phyloP scores from a whole-genome alignment of 257 asterid species.

The Petunia secreta region DNA sequence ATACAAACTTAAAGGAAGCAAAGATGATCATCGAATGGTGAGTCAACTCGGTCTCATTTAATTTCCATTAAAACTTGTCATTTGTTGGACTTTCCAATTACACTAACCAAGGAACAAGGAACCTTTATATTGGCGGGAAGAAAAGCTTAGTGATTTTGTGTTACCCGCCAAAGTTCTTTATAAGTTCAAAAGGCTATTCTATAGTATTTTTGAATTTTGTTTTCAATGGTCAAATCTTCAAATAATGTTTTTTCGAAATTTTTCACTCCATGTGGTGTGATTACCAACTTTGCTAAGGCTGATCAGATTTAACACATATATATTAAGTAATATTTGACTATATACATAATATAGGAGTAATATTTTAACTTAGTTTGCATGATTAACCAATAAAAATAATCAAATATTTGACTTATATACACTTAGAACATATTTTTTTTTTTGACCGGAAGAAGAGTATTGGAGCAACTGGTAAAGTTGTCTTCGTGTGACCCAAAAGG shows the following conservation, averaged over 20 bases:
- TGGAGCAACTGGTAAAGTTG: too few relatives aligned
- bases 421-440: too few relatives aligned
- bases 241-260: background rate
- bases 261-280: too few relatives aligned
- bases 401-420: too few relatives aligned
- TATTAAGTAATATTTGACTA: too few relatives aligned
- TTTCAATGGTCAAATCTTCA: background rate
- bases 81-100: background rate
- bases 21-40: background rate
- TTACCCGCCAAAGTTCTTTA: constrained; percentile 7
- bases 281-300: background rate
- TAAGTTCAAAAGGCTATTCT: background rate
- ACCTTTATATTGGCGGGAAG: constrained; percentile 17
- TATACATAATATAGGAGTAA: too few relatives aligned
- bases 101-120: background rate
- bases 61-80: background rate
- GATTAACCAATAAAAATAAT: too few relatives aligned
- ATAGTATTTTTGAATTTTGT: background rate
- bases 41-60: constrained; percentile 9
- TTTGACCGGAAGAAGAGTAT: too few relatives aligned
- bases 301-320: too few relatives aligned
- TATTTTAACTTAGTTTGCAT: too few relatives aligned
- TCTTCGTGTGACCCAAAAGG: too few relatives aligned
- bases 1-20: background rate
- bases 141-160: background rate